Evolutionary conservation across 2,329 filamentous ascomycete species (phyloP), one percentile per base, ranked within the genome.

Genomic region (Clonostachys chloroleuca): DNA sequence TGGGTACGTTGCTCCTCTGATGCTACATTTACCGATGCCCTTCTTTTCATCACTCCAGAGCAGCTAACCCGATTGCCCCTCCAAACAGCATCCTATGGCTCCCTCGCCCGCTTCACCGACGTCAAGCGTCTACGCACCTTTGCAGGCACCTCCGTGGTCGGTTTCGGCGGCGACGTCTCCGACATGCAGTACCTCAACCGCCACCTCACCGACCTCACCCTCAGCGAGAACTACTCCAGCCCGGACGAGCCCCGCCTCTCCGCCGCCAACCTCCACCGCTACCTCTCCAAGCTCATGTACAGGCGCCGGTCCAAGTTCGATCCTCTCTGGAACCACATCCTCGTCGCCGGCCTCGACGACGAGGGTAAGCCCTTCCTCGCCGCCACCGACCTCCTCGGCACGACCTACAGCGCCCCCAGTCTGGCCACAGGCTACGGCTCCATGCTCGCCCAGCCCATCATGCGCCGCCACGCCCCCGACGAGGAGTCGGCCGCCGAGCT

Each of bases 121-220:
- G 90, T 97, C 65, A 95, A 96, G 75, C 92, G 94, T 64, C 86
- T 99, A 56, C 90, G 90, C 59, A 80, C 84, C 59, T 97, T 97
- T 71, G 89, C 91, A 71, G 78, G 84, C 55, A 83, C 85, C 54
- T 85, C 90, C 33, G 81, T 97, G 51, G 79, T 99, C 62, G 94
- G 94, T 60, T 95, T 97, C 73, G 90, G 91, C 67, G 94, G 94
- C 67, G 94, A 99, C 74, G 86, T 99, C 59, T 95, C 89, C 54
- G 94, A 99, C 76, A 97, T 99, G 94, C 94, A 99, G 77, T 95
- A 95, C 76, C 84, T 99, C 57, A 88, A 96, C 80, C 86, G 94
- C 58, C 83, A 96, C 62, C 86, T 99, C 58, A 86, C 81, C 62
- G 87, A 89, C 53, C 86, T 97, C 59, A 84, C 88, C 65, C 90